Evolutionary conservation across 768 basidiomycete genomes (phyloP).

Genomic region (Lyophyllum decastes): DNA sequence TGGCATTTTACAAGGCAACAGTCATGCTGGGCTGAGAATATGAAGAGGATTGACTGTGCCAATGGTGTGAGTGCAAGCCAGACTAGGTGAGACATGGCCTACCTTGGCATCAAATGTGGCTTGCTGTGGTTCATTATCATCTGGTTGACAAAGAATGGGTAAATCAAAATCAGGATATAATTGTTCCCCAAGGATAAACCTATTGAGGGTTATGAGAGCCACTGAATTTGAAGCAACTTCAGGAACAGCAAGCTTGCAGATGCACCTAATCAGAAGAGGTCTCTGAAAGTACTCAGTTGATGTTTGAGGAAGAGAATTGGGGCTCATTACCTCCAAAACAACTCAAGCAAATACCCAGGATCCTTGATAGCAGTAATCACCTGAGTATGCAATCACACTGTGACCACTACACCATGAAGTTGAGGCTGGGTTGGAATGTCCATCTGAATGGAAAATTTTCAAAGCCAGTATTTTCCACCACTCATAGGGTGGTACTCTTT

Average conservation of each 20-base stretch:
- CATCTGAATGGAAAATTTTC: neutral
- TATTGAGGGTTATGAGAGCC: neutral
- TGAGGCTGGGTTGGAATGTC: neutral
- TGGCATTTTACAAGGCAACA: slow-evolving; percentile 15
- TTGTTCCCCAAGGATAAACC: neutral
- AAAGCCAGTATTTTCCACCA: neutral
- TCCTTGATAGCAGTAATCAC: neutral
- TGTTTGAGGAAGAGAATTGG: neutral
- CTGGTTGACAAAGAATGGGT: neutral
- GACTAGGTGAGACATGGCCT: neutral
- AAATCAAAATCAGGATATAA: neutral
- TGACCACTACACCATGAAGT: neutral
- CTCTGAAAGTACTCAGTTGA: neutral
- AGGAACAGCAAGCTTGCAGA: neutral
- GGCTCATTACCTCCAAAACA: neutral
- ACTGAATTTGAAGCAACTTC: neutral
- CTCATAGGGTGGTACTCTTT: neutral
- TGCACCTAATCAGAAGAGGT: neutral
- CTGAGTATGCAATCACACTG: neutral
- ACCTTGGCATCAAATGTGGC: neutral
- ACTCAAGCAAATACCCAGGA: neutral
- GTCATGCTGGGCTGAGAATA: slow-evolving; percentile 20
- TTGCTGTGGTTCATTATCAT: neutral
- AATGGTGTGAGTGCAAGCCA: neutral
- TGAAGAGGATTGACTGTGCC: slow-evolving; percentile 12